Evolutionary conservation across 495 filamentous ascomycete genomes (phyloP), one percentile per base, ranked within the genome.

Genomic region (Podospora appendiculata): DNA sequence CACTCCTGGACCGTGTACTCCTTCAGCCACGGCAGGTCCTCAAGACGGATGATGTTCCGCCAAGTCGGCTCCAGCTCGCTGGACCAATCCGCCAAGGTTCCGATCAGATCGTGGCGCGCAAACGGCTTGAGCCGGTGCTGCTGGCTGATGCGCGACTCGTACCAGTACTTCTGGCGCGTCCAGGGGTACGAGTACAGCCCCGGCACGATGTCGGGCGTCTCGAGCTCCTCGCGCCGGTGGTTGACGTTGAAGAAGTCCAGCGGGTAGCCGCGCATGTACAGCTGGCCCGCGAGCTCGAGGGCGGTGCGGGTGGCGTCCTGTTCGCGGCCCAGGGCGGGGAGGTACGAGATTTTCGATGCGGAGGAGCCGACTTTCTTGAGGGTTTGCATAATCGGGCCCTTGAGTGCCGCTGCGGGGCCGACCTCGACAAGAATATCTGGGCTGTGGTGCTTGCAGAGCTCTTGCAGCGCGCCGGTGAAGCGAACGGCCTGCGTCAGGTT

Each of bases 351-450:
- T 51, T 68, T 71, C 45, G 62, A 58, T 12, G 70, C 66, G 18
- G 64, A 52, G 1, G 61, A 52, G 18, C 68, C 66, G 9, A 69
- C 48, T 7, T 56, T 61, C 55, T 79, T 72, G n/a, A 84, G 54
- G 7, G 76, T 81, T 49, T 85, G 76, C 54, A 75, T 76, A 19
- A 85, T 58, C 2, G 84, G 82, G 0, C 79, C 79, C 45, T 79
- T 71, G 0, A 90, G 68, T 0, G 84, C 80, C 8, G 73, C 66
- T 53, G 88, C 85, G 16, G 86, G 83, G 0, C 86, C 85, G 18
- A 87, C 67, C 55, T 88, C 84, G 14, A 88, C 47, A 5, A 87
- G 57, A 56, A 76, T 66, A 41, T 71, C 65, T 2, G 68, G 61
- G 13, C 61, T 54, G 55, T 57, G 50, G 17, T 67, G 58, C 8